Evolutionary conservation across 129 eudicot genomes (phyloP), one percentile per base, ranked within the genome.

Genomic region (Ambrosia artemisiifolia): DNA sequence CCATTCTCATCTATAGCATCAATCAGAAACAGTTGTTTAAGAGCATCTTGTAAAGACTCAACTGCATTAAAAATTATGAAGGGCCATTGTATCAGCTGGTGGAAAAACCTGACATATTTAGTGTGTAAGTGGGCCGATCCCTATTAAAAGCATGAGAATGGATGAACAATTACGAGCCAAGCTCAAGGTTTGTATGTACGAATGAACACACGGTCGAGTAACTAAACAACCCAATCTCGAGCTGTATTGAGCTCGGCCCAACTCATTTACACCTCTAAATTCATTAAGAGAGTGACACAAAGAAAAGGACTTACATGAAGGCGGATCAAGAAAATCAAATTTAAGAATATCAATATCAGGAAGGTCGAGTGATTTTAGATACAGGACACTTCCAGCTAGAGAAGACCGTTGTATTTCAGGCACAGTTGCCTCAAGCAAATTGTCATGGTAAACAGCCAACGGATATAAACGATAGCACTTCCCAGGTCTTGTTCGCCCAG

Each of bases 361-460:
- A 44, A 95, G 97, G 83, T 95, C 87, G 79, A 95, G 73, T 40
- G 99, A 95, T 78, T 95, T 95, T 68, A 95, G 80, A 82, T 95
- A 90, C 49, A 95, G 99, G 74, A 95, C 97, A 85, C 87, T 90
- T 71, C 99, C 99, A 63, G 99, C 91, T 48, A 95, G 85, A 48
- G 99, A 95, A 80, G 97, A 91, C 54, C 97, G 90, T 80, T 77
- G 96, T 78, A 95, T 95, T 79, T 95, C 99, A 57, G 99, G 99
- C 55, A 90, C 75, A 1, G 99, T 91, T 9, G 96, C 97, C 63
- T 88, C 96, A 72, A 95, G 62, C 62, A 95, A 86, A 66, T 88
- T 85, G 28, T 90, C 97, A 11, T 95, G 74, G 77, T 95, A 95
- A 55, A 86, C 93, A 69, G 69, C 67, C 59, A 87, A 86, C 47